Conservation (phyloP, 495 filamentous ascomycete genomes). For the Eremomyces bilateralis region DNA sequence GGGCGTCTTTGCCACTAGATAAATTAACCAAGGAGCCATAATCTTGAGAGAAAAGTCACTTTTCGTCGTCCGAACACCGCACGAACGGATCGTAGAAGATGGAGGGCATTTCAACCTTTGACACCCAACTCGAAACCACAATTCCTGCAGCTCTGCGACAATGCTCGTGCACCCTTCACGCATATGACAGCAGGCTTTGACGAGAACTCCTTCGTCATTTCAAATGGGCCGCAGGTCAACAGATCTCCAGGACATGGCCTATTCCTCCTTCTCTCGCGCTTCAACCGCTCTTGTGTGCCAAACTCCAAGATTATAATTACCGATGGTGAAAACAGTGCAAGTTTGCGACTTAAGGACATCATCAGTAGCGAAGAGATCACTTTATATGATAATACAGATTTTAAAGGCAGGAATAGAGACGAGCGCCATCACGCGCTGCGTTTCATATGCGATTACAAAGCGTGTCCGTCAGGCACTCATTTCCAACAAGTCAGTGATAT, state of each 20-base stretch:
- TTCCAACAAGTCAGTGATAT: background rate
- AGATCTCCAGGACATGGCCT: background rate
- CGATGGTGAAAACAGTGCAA: background rate
- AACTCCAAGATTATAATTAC: background rate
- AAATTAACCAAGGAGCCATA: background rate
- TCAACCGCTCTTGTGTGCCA: background rate
- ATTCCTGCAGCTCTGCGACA: background rate
- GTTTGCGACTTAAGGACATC: background rate
- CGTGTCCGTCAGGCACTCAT: background rate
- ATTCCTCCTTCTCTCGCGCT: conserved; percentile 1
- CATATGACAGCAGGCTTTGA: background rate
- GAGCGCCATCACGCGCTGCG: background rate
- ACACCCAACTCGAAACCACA: background rate
- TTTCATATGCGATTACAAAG: background rate
- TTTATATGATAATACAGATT: background rate
- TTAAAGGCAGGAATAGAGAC: background rate
- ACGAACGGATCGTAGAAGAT: background rate
- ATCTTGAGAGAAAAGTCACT: background rate
- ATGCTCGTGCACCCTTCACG: background rate
- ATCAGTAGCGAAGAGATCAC: background rate
- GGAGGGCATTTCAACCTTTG: background rate
- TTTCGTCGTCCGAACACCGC: background rate
- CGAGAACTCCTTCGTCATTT: background rate
- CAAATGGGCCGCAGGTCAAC: background rate
- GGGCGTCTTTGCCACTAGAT: background rate